These are phyloP conservation scores for Umbilicaria muhlenbergii DNA, from an alignment of 495 filamentous ascomycete species.

Conservation along the genomic window DNA sequence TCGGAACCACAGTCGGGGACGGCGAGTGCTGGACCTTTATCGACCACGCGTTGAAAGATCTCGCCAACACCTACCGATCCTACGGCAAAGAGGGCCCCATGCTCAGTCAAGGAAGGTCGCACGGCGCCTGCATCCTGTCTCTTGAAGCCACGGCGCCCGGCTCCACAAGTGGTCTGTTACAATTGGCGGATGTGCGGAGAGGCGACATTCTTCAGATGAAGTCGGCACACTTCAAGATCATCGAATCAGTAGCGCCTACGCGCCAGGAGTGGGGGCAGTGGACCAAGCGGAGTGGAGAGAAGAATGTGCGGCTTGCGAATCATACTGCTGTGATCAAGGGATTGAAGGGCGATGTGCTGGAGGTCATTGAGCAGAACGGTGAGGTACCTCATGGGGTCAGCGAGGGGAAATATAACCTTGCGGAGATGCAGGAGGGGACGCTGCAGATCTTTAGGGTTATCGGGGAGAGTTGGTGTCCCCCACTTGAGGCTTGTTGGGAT, in stretches of 20 bases:
- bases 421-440: neutral
- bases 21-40: conserved; percentile 31
- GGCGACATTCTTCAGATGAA: conserved; percentile 26
- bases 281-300: conserved; percentile 15
- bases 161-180: conserved; percentile 4
- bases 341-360: conserved; percentile 14
- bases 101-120: conserved; percentile 18
- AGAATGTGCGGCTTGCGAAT: conserved; percentile 10
- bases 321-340: conserved; percentile 22
- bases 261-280: conserved; percentile 8
- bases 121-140: conserved; percentile 21
- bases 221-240: conserved; percentile 15
- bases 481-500: no score
- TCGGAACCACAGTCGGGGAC: conserved; percentile 23
- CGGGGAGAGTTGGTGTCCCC: neutral
- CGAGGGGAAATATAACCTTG: neutral
- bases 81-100: conserved; percentile 17
- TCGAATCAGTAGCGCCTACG: conserved; percentile 4
- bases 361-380: conserved; percentile 23
- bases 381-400: neutral
- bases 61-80: conserved; percentile 13
- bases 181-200: conserved; percentile 15
- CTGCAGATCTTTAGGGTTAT: neutral
- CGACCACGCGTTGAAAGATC: conserved; percentile 16
- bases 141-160: conserved; percentile 6